These are phyloP conservation scores for Rhododendron griersonianum DNA, from an alignment of 148 eudicot species.

Conservation along the genomic window DNA sequence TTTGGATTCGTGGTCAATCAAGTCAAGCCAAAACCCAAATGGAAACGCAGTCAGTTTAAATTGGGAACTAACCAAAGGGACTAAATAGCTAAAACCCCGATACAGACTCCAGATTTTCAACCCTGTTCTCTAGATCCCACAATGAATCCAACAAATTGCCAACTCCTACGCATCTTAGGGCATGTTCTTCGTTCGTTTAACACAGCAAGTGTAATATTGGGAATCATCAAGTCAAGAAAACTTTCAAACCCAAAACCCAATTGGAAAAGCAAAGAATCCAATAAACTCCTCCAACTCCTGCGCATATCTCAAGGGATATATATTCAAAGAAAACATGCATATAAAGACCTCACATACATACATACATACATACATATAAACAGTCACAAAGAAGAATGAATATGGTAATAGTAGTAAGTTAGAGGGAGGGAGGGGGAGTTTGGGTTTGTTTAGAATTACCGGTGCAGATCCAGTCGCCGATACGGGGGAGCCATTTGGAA, in stretches of 20 bases:
- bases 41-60: not conserved
- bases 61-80: too few species aligned
- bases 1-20: not conserved
- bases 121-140: not conserved
- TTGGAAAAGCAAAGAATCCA: not conserved
- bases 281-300: not conserved
- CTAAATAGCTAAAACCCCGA: not conserved
- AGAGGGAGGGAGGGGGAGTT: not conserved
- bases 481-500: constrained; percentile 74
- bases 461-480: constrained; percentile 75
- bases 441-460: constrained; percentile 21
- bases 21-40: not conserved
- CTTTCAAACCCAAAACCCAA: not conserved
- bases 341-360: not conserved
- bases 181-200: not conserved
- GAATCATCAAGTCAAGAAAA: not conserved
- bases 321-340: not conserved
- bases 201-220: not conserved
- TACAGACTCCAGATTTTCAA: not conserved
- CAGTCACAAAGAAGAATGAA: too few species aligned
- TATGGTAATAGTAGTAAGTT: too few species aligned
- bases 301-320: not conserved
- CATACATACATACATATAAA: not conserved
- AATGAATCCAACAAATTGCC: not conserved
- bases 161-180: not conserved